phyloP scores from a whole-genome alignment of 495 filamentous ascomycete genomes.

The Lasiosphaeria ovina region DNA sequence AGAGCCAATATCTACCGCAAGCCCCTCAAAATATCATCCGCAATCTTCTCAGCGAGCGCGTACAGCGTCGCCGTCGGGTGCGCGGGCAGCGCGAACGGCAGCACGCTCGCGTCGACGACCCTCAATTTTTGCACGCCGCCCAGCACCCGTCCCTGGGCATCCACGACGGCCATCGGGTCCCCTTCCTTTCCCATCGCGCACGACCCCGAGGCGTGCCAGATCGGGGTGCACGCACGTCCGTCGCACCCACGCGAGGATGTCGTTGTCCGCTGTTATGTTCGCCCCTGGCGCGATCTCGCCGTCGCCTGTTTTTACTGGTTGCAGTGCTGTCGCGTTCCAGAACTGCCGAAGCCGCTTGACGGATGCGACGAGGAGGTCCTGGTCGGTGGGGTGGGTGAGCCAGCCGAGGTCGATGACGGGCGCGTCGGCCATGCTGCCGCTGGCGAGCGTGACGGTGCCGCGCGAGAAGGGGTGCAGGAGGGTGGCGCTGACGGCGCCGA shows the following conservation, averaged over 20 bases:
- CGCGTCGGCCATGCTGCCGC: slow-evolving; percentile 36
- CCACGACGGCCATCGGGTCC: slow-evolving; percentile 55
- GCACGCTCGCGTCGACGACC: slow-evolving; percentile 59
- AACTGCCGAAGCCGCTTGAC: slow-evolving; percentile 43
- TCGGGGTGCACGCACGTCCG: slow-evolving; percentile 35
- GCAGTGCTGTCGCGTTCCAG: slow-evolving; percentile 23
- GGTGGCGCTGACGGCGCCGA: slow-evolving; percentile 24
- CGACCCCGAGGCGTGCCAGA: slow-evolving; percentile 53
- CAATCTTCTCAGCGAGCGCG: slow-evolving; percentile 60
- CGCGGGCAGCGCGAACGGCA: slow-evolving; percentile 56
- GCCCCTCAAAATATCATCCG: slow-evolving; percentile 41
- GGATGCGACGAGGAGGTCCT: slow-evolving; percentile 42
- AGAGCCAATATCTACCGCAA: too few relatives aligned
- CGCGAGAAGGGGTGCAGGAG: slow-evolving; percentile 48
- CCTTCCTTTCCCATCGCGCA: slow-evolving; percentile 50
- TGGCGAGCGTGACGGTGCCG: slow-evolving; percentile 54
- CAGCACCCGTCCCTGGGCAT: slow-evolving; percentile 48
- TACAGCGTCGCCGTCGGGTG: slow-evolving; percentile 51
- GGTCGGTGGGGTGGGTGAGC: slow-evolving; percentile 44
- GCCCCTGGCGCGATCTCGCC: slow-evolving; percentile 33
- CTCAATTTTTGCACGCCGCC: slow-evolving; percentile 50
- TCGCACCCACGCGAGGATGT: slow-evolving; percentile 46
- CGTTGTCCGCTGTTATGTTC: slow-evolving; percentile 41
- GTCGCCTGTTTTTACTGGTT: slow-evolving; percentile 25
- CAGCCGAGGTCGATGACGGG: slow-evolving; percentile 50